phyloP scores from a whole-genome alignment of 768 basidiomycete species.

The Epithele typhae region DNA sequence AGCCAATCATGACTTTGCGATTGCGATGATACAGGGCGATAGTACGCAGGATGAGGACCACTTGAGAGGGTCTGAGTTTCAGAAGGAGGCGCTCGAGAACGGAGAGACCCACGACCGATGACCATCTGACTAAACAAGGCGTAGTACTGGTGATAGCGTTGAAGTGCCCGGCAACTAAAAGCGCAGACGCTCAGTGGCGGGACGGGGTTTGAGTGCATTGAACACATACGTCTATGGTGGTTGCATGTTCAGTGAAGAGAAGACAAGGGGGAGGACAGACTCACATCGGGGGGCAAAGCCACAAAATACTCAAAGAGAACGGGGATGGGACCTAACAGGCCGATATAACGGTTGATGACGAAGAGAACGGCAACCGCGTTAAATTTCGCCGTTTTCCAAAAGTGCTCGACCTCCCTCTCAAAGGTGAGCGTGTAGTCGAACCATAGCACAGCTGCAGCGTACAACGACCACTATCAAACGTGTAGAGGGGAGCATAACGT shows the following conservation, averaged over 20 bases:
- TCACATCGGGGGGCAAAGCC: too few species aligned
- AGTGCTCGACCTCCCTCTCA: slow-evolving; percentile 35
- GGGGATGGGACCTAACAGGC: slow-evolving; percentile 17
- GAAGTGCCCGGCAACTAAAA: slow-evolving; percentile 1
- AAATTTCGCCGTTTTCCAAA: slow-evolving; percentile 31
- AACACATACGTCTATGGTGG: too few species aligned
- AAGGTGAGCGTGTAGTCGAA: slow-evolving; percentile 47
- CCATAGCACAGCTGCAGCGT: slow-evolving; percentile 23
- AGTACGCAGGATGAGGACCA: slow-evolving; percentile 1
- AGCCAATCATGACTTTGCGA: background rate
- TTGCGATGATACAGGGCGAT: slow-evolving; percentile 1
- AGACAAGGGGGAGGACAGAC: too few species aligned
- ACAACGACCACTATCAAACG: too few species aligned
- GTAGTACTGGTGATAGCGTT: slow-evolving; percentile 4
- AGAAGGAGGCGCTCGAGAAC: background rate
- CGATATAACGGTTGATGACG: slow-evolving; percentile 18
- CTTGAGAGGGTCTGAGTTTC: background rate
- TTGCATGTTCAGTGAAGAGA: too few species aligned
- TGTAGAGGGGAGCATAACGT: too few species aligned
- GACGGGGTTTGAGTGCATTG: too few species aligned
- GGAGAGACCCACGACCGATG: background rate
- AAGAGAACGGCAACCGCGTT: slow-evolving; percentile 14
- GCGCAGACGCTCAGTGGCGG: too few species aligned
- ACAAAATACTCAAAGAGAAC: slow-evolving; percentile 4
- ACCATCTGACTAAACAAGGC: slow-evolving; percentile 1